Base-by-base conservation (phyloP, 2,329 filamentous ascomycete genomes). In the Incumbomyces delicatus region DNA sequence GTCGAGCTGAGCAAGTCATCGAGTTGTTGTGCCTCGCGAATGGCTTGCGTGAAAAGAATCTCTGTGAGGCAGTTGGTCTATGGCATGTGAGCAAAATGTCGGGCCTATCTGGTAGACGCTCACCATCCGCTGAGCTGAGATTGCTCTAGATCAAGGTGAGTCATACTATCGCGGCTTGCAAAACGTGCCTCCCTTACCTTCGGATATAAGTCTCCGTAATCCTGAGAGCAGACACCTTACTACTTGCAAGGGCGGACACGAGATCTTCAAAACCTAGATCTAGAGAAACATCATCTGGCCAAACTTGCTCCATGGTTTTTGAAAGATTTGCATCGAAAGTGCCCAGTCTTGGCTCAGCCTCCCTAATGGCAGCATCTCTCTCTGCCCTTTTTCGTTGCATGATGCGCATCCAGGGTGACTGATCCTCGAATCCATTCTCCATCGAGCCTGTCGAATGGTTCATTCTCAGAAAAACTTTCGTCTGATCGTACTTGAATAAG, bases 11-110 rank as follows among this genome's bases (percentile, higher is more conserved):
- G 64, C 33, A 63, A 55, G 2, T 52, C 45, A 50, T 66, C 64
- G 2, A 65, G 53, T 34, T 61, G 55, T 44, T 55, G 61, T 2
- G 64, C 64, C 16, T 60, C 50, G 5, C 53, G 34, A 40, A 67
- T 58, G 5, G 63, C 64, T 30, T 59, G 57, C 1, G 64, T 61
- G 6, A 62, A 61, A 49, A 66, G 52, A 8, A 67, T 65, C 40
- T 67, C 64, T 0, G 63, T 66, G 8, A 67, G 16, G 11, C 33
- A 35, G 16, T 35, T 35, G 16, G 33, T 35, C 33, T 35, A 35
- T n/a, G 22, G 22, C 49, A 49, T 11, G 22, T 44, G 16, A 47
- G 29, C 13, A 17, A 1, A 30, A 22, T 11, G 11, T 17, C 16
- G 8, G 32, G 20, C 27, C 14, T 0, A 36, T 38, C 12, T 41